A percentile compares a stretch with the other conserved stretches of the same genome.
These are phyloP conservation scores for Sanghuangporus sanghuang DNA, from an alignment of 1,284 basidiomycete genomes.

Conservation along the genomic window DNA sequence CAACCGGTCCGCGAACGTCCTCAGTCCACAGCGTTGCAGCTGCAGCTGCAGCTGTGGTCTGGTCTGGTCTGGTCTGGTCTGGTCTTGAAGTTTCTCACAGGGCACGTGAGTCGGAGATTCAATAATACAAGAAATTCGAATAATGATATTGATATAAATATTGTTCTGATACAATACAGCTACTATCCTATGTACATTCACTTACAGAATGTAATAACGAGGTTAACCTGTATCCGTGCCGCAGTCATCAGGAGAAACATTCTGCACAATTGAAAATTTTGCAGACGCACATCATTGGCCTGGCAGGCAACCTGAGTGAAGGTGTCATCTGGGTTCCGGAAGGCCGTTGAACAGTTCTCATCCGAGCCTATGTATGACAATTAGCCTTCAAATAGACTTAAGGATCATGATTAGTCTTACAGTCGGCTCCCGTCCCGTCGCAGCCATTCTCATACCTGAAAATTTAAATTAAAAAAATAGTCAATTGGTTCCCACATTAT, in stretches of 20 bases:
- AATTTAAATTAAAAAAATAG: no score
- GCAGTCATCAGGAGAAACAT: neutral
- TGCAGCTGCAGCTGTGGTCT: no score
- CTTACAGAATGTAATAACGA: conserved; percentile 23
- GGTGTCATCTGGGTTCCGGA: conserved; percentile 19
- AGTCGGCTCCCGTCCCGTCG: conserved; percentile 21
- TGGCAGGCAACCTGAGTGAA: conserved; percentile 20
- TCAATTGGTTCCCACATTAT: neutral
- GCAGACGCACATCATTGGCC: conserved; percentile 18
- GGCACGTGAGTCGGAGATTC: no score
- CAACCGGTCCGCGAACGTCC: no score
- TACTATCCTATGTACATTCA: neutral
- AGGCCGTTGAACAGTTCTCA: conserved; percentile 19
- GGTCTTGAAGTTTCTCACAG: no score
- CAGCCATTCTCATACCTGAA: conserved; percentile 17
- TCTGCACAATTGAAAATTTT: neutral
- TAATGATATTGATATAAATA: neutral
- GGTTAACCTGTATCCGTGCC: conserved; percentile 17
- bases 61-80: no score
- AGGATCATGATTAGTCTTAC: conserved; percentile 7
- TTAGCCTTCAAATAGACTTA: neutral
- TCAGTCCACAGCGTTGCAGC: no score
- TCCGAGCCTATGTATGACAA: conserved; percentile 13
- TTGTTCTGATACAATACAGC: neutral
- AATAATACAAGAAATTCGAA: neutral